Base-by-base conservation (phyloP, 768 basidiomycete genomes). In the Rhizopogon vinicolor region DNA sequence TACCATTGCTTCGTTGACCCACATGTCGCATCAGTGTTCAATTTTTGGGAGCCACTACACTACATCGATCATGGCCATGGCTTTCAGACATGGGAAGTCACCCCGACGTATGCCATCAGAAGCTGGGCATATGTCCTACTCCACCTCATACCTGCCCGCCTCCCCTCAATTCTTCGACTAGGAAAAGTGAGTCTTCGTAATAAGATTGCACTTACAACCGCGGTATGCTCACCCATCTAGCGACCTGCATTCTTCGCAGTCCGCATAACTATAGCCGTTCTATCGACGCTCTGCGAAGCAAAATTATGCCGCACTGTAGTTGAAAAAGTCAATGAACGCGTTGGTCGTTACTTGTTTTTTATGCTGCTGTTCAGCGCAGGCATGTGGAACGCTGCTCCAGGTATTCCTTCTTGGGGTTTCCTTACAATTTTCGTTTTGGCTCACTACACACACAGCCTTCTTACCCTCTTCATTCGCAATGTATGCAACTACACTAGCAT, bases 11-110 rank as follows among this genome's bases (percentile, higher is more conserved):
- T 29, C 40, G 13, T 48, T 54, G 39, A 56, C 40, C 35, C 37
- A 16, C n/a, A 10, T 12, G 19, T 53, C 25, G 31, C 8, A 12
- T 53, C 49, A 99, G 97, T 97, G 12, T 99, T 86, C 80, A 99
- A 99, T 73, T 99, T 97, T 71, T 98, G 93, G 93, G 97, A 98
- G 66, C 97, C 97, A 18, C 74, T 99, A 14, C 97, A 99, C 73
- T 95, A 94, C 66, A 77, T 97, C 54, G 83, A 87, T 56, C 75
- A 85, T 54, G 93, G 92, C 25, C 78, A 85, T 57, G 97, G 91
- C 7, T 98, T 99, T 70, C 96, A 98, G 72, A 98, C 97, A 0
- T 99, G 97, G 97, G 97, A 99, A 67, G 83, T 91, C 5, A 90
- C 94, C 8, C 94, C 97, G 10, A 74, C 79, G 51, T 97, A 87